Evolutionary conservation across 495 filamentous ascomycete genomes (phyloP).

Genomic region (Lasiosphaeriaceae sp.): DNA sequence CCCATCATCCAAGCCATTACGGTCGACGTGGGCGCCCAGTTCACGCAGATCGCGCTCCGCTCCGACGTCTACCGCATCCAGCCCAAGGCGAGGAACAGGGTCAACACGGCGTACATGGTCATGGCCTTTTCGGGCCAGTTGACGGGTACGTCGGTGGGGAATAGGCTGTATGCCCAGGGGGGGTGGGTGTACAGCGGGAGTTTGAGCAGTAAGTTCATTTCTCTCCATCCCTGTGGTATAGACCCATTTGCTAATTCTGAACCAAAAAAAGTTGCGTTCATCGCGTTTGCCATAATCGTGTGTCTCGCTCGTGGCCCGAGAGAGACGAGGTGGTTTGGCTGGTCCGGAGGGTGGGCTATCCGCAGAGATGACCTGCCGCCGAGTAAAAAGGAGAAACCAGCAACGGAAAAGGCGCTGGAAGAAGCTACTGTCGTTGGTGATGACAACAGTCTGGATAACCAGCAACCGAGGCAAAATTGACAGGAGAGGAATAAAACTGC

Average conservation of each 20-base stretch:
- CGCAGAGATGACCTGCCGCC: conserved; percentile 29
- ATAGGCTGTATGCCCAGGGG: conserved; percentile 60
- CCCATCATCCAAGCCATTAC: conserved; percentile 72
- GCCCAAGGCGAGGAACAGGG: conserved; percentile 66
- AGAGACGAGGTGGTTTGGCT: conserved; percentile 72
- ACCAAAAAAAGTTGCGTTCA: conserved; percentile 51
- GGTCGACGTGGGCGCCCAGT: conserved; percentile 71
- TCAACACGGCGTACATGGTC: conserved; percentile 85
- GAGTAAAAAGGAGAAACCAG: conserved; percentile 8
- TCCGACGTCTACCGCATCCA: conserved; percentile 67
- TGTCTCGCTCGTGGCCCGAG: conserved; percentile 59
- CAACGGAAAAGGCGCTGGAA: conserved; percentile 11
- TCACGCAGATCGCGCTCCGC: conserved; percentile 71
- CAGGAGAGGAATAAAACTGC: no score
- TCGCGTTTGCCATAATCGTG: conserved; percentile 55
- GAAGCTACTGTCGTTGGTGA: neutral
- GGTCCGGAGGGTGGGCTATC: conserved; percentile 64
- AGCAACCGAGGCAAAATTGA: no score
- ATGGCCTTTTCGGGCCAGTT: conserved; percentile 71
- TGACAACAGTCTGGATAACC: neutral
- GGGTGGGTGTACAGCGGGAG: conserved; percentile 70
- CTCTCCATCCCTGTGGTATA: neutral
- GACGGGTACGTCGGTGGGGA: conserved; percentile 69
- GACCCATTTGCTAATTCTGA: neutral
- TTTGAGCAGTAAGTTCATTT: conserved; percentile 44